phyloP scores from a whole-genome alignment of 257 asterid genomes.

The Echium plantagineum region DNA sequence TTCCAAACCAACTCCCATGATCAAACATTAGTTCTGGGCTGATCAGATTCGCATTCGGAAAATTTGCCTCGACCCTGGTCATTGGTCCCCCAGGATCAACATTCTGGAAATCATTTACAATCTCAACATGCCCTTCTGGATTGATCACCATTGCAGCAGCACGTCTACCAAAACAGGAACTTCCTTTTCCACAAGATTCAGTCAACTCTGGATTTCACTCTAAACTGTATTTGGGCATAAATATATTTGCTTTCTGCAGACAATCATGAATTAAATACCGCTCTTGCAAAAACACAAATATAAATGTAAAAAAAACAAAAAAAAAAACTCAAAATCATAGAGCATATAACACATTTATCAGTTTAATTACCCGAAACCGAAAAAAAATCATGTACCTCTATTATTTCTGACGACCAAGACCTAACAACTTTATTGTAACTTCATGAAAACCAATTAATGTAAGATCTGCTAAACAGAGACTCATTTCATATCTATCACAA shows the following conservation, averaged over 20 bases:
- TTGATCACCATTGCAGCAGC: not conserved
- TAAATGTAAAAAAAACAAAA: too few relatives aligned
- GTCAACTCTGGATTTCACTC: not conserved
- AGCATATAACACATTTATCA: not conserved
- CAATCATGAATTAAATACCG: too few relatives aligned
- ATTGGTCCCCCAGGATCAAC: conserved; percentile 47
- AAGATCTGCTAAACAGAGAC: not conserved
- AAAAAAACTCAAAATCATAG: too few relatives aligned
- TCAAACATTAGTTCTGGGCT: conserved; percentile 13
- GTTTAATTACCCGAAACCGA: too few relatives aligned
- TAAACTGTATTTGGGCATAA: not conserved
- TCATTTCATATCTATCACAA: not conserved
- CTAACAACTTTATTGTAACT: too few relatives aligned
- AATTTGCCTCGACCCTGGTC: conserved; percentile 51
- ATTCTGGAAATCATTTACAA: conserved; percentile 16
- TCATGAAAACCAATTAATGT: not conserved
- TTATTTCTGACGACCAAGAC: too few relatives aligned
- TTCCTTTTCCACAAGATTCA: not conserved
- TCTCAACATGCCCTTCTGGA: conserved; percentile 19
- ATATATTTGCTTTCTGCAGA: too few relatives aligned
- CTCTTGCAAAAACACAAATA: not conserved
- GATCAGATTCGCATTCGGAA: conserved; percentile 23
- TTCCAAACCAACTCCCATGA: conserved; percentile 15
- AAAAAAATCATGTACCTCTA: too few relatives aligned
- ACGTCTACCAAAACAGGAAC: not conserved